Evolutionary conservation across 257 asterid genomes (phyloP), one percentile per base, ranked within the genome.

Genomic region (Linaria vulgaris): DNA sequence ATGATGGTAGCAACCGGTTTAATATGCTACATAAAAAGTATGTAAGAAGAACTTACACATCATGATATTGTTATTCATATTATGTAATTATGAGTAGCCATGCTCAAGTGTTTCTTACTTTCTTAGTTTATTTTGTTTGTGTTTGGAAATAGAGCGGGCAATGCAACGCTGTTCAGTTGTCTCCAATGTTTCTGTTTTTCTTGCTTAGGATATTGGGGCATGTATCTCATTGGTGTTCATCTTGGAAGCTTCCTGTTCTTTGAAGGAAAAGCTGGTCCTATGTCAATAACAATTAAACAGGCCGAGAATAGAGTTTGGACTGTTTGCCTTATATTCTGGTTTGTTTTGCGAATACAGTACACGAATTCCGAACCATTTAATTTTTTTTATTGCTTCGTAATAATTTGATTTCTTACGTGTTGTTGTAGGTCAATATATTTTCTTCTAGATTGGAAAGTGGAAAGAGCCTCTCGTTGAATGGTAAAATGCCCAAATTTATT

Each of bases 181-280:
- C 24, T 68, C 20, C 13, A 4, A 30, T 16, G 17, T 59, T 34
- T 16, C 7, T 13, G 46, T 52, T 56, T 69, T 62, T 65, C 48
- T 71, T 72, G 63, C 61, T 71, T 78, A 94, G 97, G 99, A 69
- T 90, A 94, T 72, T 94, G 97, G 99, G 95, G 95, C 55, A 45
- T 90, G 82, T 87, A 94, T 79, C 95, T 94, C 68, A 66, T 90
- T 46, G 88, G 92, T 50, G 92, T 94, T 58, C 85, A 83, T 61
- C 69, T 94, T 55, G 97, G 99, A 69, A 79, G 71, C 76, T 82
- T 74, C 81, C 87, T 88, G 71, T 84, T 87, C 76, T 85, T 87
- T 61, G 84, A 78, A 64, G 78, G 75, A 52, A 73, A 72, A 25
- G 70, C 74, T 4, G 74, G 61, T 59, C 68, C 70, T 61, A 34